These are phyloP conservation scores for Tolypocladium capitatum DNA, from an alignment of 2,329 filamentous ascomycete genomes.

Conservation along the genomic window DNA sequence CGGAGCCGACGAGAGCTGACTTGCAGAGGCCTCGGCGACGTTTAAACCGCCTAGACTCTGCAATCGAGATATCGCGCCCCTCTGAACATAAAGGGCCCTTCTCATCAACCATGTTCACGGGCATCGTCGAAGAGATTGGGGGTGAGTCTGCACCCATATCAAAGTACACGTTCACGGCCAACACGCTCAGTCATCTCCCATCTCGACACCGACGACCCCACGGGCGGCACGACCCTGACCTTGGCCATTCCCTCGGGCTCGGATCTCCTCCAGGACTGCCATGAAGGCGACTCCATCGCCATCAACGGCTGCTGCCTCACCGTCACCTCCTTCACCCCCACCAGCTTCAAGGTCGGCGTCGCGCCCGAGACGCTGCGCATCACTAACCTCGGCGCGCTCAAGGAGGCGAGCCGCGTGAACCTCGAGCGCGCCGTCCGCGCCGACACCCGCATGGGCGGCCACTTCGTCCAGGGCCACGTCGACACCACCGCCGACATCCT, in stretches of 20 bases:
- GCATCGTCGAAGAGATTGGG: constrained; percentile 84
- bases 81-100: background rate
- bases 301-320: constrained; percentile 96
- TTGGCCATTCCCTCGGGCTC: constrained; percentile 57
- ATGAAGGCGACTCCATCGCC: constrained; percentile 85
- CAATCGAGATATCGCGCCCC: background rate
- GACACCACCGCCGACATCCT: constrained; percentile 74
- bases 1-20: background rate
- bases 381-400: constrained; percentile 77
- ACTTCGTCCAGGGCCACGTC: constrained; percentile 96
- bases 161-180: background rate
- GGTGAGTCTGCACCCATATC: constrained; percentile 41
- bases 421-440: constrained; percentile 88
- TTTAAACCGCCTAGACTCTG: background rate
- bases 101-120: constrained; percentile 69
- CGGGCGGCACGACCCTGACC: constrained; percentile 80
- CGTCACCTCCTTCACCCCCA: constrained; percentile 45
- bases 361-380: constrained; percentile 91
- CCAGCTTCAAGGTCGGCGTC: constrained; percentile 77
- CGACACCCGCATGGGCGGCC: constrained; percentile 89
- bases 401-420: constrained; percentile 59
- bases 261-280: constrained; percentile 67
- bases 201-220: constrained; percentile 67
- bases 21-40: background rate
- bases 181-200: constrained; percentile 60